Conservation (phyloP, 176 grass and related monocot species). For the Typha latifolia region DNA sequence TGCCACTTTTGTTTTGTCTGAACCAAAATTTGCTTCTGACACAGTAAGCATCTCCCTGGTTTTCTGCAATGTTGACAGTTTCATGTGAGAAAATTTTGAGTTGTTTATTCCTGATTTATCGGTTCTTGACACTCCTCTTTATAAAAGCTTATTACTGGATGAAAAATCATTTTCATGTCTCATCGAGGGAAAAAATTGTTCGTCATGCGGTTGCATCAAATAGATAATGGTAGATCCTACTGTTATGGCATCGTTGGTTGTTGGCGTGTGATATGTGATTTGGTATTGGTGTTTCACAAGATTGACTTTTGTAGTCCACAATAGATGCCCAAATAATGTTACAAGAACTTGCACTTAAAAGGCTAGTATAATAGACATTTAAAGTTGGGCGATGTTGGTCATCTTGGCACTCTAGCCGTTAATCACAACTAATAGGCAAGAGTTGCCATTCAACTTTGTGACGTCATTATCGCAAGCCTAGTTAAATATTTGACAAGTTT, state of each 20-base stretch:
- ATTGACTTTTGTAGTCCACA: neutral
- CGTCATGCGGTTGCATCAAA: neutral
- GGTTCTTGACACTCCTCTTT: neutral
- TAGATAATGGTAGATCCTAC: too few species aligned
- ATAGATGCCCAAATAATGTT: neutral
- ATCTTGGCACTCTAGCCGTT: neutral
- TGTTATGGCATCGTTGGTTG: too few species aligned
- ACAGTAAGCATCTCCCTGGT: constrained; percentile 36
- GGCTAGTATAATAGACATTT: neutral
- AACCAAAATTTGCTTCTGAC: constrained; percentile 53
- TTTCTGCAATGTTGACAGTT: neutral
- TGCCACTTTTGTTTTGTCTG: constrained; percentile 71
- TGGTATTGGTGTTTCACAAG: neutral
- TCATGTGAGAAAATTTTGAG: neutral
- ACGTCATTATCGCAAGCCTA: too few species aligned
- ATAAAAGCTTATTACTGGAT: neutral
- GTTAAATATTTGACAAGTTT: too few species aligned
- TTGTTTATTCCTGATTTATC: neutral
- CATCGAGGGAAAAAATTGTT: neutral
- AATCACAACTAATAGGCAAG: neutral
- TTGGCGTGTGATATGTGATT: neutral
- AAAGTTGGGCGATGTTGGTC: neutral
- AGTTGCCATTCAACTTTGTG: neutral
- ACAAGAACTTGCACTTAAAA: neutral
- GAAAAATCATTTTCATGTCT: neutral